Conservation (phyloP, 495 filamentous ascomycete species). For the Echria macrotheca region DNA sequence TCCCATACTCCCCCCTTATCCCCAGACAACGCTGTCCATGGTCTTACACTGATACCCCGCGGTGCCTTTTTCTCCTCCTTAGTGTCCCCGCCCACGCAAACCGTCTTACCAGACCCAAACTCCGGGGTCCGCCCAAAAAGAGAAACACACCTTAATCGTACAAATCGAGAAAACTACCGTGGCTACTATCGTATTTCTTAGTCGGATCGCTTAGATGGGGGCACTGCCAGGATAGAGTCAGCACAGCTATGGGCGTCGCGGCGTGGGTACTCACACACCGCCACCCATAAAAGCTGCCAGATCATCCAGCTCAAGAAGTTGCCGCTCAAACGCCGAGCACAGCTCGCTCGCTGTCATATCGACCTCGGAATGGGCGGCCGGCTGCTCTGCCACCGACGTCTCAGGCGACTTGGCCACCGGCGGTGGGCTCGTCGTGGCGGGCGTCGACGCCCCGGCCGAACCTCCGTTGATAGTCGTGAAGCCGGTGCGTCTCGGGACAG, state of each 20-base stretch:
- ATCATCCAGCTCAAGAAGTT: constrained; percentile 46
- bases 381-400: constrained; percentile 16
- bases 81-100: too few relatives aligned
- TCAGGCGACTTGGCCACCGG: constrained; percentile 33
- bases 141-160: too few relatives aligned
- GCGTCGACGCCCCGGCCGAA: constrained; percentile 36
- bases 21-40: too few relatives aligned
- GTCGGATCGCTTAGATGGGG: constrained; percentile 21
- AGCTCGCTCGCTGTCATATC: constrained; percentile 48
- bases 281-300: constrained; percentile 50
- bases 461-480: constrained; percentile 49
- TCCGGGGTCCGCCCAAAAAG: too few relatives aligned
- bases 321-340: constrained; percentile 44
- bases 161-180: too few relatives aligned
- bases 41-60: too few relatives aligned
- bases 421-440: constrained; percentile 38
- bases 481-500: constrained; percentile 37
- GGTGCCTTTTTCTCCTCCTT: too few relatives aligned
- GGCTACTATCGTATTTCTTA: too few relatives aligned
- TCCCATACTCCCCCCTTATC: too few relatives aligned
- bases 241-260: too few relatives aligned
- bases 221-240: too few relatives aligned
- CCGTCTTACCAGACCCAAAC: too few relatives aligned
- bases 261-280: constrained; percentile 34
- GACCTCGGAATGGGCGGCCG: constrained; percentile 15